Evolutionary conservation across 139 green algal genomes (phyloP), one percentile per base, ranked within the genome.

Genomic region (Gonium pectorale): DNA sequence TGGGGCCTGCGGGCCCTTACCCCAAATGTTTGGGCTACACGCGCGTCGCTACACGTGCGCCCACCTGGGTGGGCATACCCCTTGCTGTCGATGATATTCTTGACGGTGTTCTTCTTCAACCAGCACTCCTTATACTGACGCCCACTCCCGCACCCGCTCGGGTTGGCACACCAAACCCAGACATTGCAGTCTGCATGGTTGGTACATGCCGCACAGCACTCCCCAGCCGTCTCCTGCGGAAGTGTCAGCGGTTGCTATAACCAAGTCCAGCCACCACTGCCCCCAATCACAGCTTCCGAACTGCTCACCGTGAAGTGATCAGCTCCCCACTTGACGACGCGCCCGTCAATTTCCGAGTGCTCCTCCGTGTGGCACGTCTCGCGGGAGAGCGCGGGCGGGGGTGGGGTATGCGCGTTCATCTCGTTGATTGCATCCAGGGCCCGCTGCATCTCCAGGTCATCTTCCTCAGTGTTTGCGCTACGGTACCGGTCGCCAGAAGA

Each of bases 61-160:
- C 27, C 22, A 62, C 38, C 80, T 75, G 56, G 80, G 52, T 81
- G 83, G 37, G 64, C 56, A 44, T 69, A 69, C 11, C 79, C 79
- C 4, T 11, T 37, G 64, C 64, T 81, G 41, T 87, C 60, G 19
- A 87, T 44, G 56, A 81, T 87, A 59, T 69, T 88, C 33, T 84
- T 83, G 3, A 84, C 35, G 51, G 29, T 83, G 64, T 79, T 84
- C 41, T 87, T 79, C 62, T 93, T 93, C 0, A 93, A 79, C 90
- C 90, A 93, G 82, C 90, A 93, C 79, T 93, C 90, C 67, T 78
- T 82, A 67, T 90, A 69, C 35, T 86, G 66, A 0, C 83, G 49
- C 15, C 71, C 77, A 40, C 27, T 68, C 4, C 87, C 87, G 60
- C 89, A 93, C 27, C 89, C 89, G 27, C 5, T 35, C 0, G 54